phyloP scores from a whole-genome alignment of 257 asterid genomes.

The Paulownia fortunei region DNA sequence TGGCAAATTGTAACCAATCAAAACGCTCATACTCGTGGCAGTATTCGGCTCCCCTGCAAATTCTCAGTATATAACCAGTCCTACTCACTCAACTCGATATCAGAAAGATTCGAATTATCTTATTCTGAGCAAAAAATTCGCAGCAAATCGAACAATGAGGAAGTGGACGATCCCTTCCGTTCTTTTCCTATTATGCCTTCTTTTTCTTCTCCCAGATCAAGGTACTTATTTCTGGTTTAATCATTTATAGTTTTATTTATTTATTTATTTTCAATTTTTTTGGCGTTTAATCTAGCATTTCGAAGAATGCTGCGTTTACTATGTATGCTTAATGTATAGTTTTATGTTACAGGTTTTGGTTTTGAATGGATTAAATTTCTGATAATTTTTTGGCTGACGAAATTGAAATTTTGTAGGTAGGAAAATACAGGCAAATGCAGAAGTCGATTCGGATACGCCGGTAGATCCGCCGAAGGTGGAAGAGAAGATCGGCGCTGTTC shows the following conservation, averaged over 20 bases:
- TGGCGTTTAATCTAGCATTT: background rate
- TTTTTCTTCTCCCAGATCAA: conserved; percentile 87
- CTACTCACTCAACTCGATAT: background rate
- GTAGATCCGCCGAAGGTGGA: conserved; percentile 89
- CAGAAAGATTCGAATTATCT: background rate
- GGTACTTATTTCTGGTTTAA: conserved; percentile 38
- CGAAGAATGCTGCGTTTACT: background rate
- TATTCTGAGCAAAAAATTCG: conserved; percentile 8
- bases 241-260: background rate
- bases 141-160: conserved; percentile 50
- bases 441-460: conserved; percentile 62
- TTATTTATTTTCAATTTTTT: background rate
- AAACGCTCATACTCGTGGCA: conserved; percentile 45
- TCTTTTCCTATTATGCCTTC: conserved; percentile 67
- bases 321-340: background rate
- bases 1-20: conserved; percentile 56
- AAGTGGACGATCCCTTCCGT: conserved; percentile 86
- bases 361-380: background rate
- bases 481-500: conserved; percentile 83
- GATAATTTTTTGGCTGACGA: background rate
- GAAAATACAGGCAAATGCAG: conserved; percentile 78
- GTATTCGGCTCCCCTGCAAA: background rate
- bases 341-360: conserved; percentile 1
- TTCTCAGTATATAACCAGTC: conserved; percentile 15
- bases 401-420: conserved; percentile 49